phyloP scores from a whole-genome alignment of 2,329 filamentous ascomycete genomes.

The Hymenoscyphus salicellus region DNA sequence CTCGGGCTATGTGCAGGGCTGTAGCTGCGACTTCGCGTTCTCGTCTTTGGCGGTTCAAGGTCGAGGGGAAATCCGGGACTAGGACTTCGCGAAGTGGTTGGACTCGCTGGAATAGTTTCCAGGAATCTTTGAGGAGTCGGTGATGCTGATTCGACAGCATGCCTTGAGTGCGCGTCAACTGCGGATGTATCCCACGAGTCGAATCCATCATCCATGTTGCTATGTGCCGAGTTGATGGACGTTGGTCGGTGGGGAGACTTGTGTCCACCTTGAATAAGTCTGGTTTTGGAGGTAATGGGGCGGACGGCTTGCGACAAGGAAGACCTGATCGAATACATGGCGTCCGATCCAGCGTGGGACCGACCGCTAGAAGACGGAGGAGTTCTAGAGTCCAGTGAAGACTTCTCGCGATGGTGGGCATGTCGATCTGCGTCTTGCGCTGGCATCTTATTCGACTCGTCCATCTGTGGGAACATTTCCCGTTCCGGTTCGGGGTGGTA shows the following conservation, averaged over 20 bases:
- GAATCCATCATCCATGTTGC: constrained; percentile 57
- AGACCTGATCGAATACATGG: constrained; percentile 47
- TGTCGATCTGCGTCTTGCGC: constrained; percentile 17
- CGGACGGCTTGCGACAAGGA: constrained; percentile 50
- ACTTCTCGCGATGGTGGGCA: constrained; percentile 17
- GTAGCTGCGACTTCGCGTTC: constrained; percentile 32
- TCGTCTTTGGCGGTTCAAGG: constrained; percentile 46
- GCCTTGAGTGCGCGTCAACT: constrained; percentile 60
- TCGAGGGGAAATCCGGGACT: constrained; percentile 62
- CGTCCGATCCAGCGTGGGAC: constrained; percentile 45
- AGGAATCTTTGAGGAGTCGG: constrained; percentile 47
- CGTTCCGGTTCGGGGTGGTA: constrained; percentile 24
- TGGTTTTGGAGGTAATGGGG: constrained; percentile 56
- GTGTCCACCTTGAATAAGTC: constrained; percentile 47
- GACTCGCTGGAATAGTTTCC: constrained; percentile 69
- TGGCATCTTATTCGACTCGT: constrained; percentile 19
- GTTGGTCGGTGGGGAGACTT: constrained; percentile 41
- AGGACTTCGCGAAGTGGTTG: constrained; percentile 60
- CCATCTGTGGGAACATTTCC: constrained; percentile 26
- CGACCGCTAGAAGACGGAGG: constrained; percentile 43
- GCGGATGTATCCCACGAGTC: constrained; percentile 73
- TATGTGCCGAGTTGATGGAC: constrained; percentile 47
- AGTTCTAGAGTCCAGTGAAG: constrained; percentile 27
- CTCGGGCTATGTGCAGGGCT: constrained; percentile 29
- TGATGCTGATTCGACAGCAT: constrained; percentile 49